A percentile compares a stretch with the other conserved stretches of the same genome.
Conservation (phyloP, 1,284 basidiomycete species). For the Cutaneotrichosporon sp. region DNA sequence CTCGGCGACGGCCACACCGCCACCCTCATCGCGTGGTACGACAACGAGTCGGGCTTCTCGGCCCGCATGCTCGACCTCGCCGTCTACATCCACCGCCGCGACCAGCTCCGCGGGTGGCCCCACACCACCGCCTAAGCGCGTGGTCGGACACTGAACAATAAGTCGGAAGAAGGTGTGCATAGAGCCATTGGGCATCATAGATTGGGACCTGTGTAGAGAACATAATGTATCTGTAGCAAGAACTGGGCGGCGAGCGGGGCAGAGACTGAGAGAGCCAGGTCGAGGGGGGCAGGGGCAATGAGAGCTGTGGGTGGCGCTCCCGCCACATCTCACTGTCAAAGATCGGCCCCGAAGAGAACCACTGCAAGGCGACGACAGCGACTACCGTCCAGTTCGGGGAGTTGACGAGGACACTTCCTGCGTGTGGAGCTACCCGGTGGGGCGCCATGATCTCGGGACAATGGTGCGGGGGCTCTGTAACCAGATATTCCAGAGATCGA, state of each 20-base stretch:
- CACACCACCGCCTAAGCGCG: conserved; percentile 1
- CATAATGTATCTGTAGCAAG: conserved; percentile 2
- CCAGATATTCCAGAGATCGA: background rate
- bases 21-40: conserved; percentile 55
- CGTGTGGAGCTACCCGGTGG: too few species aligned
- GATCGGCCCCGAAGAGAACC: too few species aligned
- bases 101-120: conserved; percentile 7
- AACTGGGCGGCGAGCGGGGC: background rate
- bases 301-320: background rate
- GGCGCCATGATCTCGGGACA: background rate
- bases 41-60: conserved; percentile 51
- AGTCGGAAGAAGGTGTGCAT: conserved; percentile 1
- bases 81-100: conserved; percentile 22
- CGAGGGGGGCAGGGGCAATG: background rate
- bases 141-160: background rate
- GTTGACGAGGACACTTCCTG: background rate
- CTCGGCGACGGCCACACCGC: conserved; percentile 45
- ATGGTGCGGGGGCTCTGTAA: background rate
- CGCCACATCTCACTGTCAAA: too few species aligned
- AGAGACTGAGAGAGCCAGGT: too few species aligned
- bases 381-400: background rate
- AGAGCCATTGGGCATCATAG: background rate
- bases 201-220: conserved; percentile 10
- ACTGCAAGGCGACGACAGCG: too few species aligned
- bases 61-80: conserved; percentile 28